Percentiles rank a stretch among this genome's conserved stretches.
phyloP scores from a whole-genome alignment of 1,139 yeast genomes.

The Debaryomyces sp. region DNA sequence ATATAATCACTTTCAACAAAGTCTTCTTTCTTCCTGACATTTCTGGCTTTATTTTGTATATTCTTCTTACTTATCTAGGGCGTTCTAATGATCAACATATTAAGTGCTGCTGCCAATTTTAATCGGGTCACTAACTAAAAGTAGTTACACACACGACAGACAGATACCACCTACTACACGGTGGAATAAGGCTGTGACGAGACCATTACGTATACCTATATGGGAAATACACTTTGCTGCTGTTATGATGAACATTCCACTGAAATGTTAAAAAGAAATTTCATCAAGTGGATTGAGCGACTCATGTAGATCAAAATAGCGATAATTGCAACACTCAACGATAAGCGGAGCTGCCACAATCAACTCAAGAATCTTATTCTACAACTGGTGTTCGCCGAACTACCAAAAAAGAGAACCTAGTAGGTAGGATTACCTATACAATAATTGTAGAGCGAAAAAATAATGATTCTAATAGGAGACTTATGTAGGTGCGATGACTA shows the following conservation, averaged over 20 bases:
- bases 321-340: background rate
- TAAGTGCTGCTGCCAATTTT: conserved; percentile 1
- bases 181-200: background rate
- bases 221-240: background rate
- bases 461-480: background rate
- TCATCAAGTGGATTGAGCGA: background rate
- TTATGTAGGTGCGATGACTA: background rate
- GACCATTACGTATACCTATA: background rate
- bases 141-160: conserved; percentile 1
- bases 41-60: background rate
- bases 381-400: background rate
- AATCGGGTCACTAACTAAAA: conserved; percentile 1
- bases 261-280: background rate
- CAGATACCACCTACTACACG: background rate
- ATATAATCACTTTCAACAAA: conserved; percentile 86
- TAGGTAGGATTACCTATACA: background rate
- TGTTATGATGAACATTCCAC: background rate
- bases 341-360: background rate
- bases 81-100: background rate
- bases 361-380: background rate
- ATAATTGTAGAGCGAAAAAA: background rate
- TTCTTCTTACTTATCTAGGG: conserved; percentile 1
- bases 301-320: background rate
- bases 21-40: conserved; percentile 89
- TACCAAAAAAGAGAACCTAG: background rate